Percentiles rank a stretch among this genome's conserved stretches.
Evolutionary conservation across 345 rosid species (phyloP).

Genomic region (Citrus inodora): DNA sequence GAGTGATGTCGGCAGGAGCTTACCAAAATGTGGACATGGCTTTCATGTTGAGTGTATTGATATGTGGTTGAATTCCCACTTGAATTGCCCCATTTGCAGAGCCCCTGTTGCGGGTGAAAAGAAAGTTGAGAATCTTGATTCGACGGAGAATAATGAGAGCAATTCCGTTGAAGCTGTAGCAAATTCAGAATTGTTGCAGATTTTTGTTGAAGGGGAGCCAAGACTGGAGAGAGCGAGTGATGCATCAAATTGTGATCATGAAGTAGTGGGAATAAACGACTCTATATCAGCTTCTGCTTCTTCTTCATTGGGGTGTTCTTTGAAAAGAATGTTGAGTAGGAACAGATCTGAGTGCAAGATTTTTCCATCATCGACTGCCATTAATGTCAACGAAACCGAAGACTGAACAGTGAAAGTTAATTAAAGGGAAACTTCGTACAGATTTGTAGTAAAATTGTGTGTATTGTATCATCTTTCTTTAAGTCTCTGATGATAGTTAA

Average conservation of each 20-base stretch:
- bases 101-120: slow-evolving; percentile 29
- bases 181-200: slow-evolving; percentile 16
- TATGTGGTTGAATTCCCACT: slow-evolving; percentile 72
- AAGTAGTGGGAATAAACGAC: slow-evolving; percentile 20
- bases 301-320: slow-evolving; percentile 35
- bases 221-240: slow-evolving; percentile 30
- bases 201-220: slow-evolving; percentile 18
- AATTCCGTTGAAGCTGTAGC: slow-evolving; percentile 12
- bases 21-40: slow-evolving; percentile 61
- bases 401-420: slow-evolving; percentile 5
- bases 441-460: background rate
- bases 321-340: slow-evolving; percentile 70
- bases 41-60: slow-evolving; percentile 84
- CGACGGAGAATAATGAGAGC: slow-evolving; percentile 13
- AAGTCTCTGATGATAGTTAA: background rate
- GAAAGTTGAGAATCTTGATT: background rate
- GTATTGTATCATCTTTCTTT: slow-evolving; percentile 5
- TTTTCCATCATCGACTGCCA: slow-evolving; percentile 34
- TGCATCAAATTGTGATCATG: slow-evolving; percentile 14
- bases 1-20: slow-evolving; percentile 51
- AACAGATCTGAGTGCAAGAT: slow-evolving; percentile 54
- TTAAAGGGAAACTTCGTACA: slow-evolving; percentile 6
- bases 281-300: slow-evolving; percentile 4
- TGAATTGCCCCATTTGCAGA: slow-evolving; percentile 75
- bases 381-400: slow-evolving; percentile 1